phyloP scores from a whole-genome alignment of 2,329 filamentous ascomycete species.

The Aureobasidium sp. region DNA sequence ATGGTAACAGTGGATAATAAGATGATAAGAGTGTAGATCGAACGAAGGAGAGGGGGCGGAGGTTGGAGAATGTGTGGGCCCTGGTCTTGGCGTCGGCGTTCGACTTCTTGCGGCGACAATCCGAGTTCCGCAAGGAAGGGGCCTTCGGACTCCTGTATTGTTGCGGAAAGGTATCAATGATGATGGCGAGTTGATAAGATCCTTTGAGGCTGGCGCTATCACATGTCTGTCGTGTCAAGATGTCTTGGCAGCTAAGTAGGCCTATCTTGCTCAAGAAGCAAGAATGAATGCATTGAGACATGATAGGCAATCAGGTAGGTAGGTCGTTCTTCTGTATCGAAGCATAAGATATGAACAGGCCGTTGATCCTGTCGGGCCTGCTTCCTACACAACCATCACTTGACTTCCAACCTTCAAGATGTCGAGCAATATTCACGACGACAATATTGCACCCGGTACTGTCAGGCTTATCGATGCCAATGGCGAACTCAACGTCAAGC shows the following conservation, averaged over 20 bases:
- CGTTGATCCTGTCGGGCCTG: background rate
- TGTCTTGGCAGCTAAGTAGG: background rate
- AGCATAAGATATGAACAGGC: background rate
- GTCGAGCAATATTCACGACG: background rate
- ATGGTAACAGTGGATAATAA: background rate
- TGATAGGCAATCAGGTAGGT: background rate
- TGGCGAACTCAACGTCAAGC: slow-evolving; percentile 31
- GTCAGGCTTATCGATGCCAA: slow-evolving; percentile 38
- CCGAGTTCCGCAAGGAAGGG: background rate
- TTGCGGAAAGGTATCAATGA: too few relatives aligned
- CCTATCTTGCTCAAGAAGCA: background rate
- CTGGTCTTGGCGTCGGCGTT: background rate
- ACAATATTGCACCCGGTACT: slow-evolving; percentile 30
- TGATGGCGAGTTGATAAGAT: too few relatives aligned
- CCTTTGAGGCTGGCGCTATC: background rate
- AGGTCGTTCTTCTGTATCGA: background rate
- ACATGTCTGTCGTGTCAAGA: background rate
- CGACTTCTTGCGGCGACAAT: background rate
- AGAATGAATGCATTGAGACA: background rate
- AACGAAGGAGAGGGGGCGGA: background rate
- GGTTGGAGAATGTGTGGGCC: background rate
- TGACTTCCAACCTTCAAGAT: background rate
- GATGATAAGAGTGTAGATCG: slow-evolving; percentile 8
- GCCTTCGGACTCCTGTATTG: background rate
- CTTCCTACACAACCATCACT: background rate